Conservation (phyloP, 202 grass and related monocot genomes). For the Alloteropsis angusta region DNA sequence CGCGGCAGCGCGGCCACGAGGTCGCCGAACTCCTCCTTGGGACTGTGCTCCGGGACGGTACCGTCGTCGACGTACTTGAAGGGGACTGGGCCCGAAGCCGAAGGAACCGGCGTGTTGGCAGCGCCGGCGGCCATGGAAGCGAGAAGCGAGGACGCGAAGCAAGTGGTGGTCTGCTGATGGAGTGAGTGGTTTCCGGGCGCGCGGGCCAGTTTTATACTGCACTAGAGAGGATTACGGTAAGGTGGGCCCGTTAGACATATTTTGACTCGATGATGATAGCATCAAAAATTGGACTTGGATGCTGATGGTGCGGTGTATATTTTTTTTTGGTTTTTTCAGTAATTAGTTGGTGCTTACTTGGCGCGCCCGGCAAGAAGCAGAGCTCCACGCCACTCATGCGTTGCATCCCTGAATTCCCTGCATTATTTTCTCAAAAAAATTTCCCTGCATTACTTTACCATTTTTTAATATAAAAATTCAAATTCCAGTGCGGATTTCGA, state of each 20-base stretch:
- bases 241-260: not conserved
- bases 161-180: not conserved
- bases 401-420: no score
- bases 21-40: slow-evolving; percentile 34
- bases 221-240: not conserved
- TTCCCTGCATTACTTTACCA: no score
- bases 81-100: slow-evolving; percentile 13
- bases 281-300: not conserved
- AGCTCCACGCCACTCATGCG: not conserved
- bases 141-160: not conserved
- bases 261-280: not conserved
- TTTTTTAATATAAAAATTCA: no score
- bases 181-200: not conserved
- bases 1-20: slow-evolving; percentile 32
- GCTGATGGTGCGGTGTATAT: not conserved
- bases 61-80: slow-evolving; percentile 34
- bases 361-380: not conserved
- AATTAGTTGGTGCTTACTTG: not conserved
- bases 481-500: no score
- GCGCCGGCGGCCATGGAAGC: not conserved
- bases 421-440: no score
- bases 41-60: not conserved
- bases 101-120: not conserved
- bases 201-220: not conserved
- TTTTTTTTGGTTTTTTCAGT: not conserved